These are phyloP conservation scores for Platanthera zijinensis DNA, from an alignment of 106 monocot species.

Conservation along the genomic window DNA sequence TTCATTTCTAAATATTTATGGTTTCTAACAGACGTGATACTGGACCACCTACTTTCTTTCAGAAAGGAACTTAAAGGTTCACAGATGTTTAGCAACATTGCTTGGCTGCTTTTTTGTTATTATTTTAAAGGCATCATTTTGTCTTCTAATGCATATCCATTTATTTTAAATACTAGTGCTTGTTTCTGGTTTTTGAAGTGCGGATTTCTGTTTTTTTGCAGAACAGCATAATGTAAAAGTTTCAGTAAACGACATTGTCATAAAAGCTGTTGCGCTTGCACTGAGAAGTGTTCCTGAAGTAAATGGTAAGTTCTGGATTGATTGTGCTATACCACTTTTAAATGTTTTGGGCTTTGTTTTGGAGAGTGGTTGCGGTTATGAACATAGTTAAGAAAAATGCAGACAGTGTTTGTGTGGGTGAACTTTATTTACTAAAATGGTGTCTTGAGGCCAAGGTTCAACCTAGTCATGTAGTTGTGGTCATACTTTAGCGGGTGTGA, in stretches of 20 bases:
- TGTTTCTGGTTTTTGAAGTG: not conserved
- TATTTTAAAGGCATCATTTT: not conserved
- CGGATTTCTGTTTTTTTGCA: slow-evolving; percentile 29
- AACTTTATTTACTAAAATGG: too few species aligned
- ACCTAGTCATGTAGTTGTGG: too few species aligned
- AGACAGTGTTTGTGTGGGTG: too few species aligned
- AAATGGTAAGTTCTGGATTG: slow-evolving; percentile 55
- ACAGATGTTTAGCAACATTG: not conserved
- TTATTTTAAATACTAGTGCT: not conserved
- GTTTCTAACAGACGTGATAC: slow-evolving; percentile 57
- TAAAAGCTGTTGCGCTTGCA: slow-evolving; percentile 93
- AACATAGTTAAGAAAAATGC: too few species aligned
- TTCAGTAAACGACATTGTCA: slow-evolving; percentile 91
- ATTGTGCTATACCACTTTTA: not conserved
- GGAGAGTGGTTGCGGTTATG: too few species aligned
- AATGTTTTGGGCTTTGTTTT: too few species aligned
- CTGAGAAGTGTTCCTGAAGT: slow-evolving; percentile 82
- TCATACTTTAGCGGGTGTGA: too few species aligned
- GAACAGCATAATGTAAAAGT: slow-evolving; percentile 94
- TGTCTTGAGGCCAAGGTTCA: too few species aligned
- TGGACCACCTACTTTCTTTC: slow-evolving; percentile 81
- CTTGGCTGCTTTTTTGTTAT: slow-evolving; percentile 4
- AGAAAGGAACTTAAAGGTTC: slow-evolving; percentile 88
- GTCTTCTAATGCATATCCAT: not conserved
- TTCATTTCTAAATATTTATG: slow-evolving; percentile 13